These are phyloP conservation scores for Copromyces sp. DNA, from an alignment of 495 filamentous ascomycete genomes.

Conservation along the genomic window DNA sequence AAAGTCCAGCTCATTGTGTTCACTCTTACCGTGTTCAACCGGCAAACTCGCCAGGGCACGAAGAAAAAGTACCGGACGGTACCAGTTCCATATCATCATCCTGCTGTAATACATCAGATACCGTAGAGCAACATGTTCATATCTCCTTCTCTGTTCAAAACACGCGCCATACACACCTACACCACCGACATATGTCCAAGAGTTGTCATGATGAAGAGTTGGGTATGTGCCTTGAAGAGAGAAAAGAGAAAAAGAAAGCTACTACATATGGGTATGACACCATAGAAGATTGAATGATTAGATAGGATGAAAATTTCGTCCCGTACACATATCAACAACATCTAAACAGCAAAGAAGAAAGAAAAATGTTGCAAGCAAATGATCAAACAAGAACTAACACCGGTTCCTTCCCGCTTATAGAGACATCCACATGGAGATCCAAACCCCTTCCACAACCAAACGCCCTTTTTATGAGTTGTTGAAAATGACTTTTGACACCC, in stretches of 20 bases:
- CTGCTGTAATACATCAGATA: background rate
- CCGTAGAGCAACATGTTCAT: background rate
- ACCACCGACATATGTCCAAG: background rate
- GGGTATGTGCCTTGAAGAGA: background rate
- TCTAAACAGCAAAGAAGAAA: slow-evolving; percentile 1
- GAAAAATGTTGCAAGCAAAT: background rate
- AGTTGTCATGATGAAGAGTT: background rate
- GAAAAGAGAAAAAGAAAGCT: background rate
- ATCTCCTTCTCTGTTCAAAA: background rate
- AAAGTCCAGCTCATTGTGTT: too few relatives aligned
- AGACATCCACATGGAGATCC: slow-evolving; percentile 1
- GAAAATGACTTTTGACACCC: slow-evolving; percentile 3
- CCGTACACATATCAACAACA: background rate
- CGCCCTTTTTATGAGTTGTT: background rate
- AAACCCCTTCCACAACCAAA: background rate
- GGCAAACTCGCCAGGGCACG: too few relatives aligned
- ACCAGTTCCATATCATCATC: too few relatives aligned
- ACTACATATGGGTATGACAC: background rate
- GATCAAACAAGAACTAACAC: background rate
- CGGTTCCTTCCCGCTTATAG: background rate
- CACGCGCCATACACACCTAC: background rate
- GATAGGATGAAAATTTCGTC: background rate
- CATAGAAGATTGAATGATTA: background rate
- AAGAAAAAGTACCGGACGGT: too few relatives aligned
- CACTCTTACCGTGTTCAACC: too few relatives aligned